phyloP scores from a whole-genome alignment of 2,329 filamentous ascomycete genomes.

The Colletotrichum cordylinicola region DNA sequence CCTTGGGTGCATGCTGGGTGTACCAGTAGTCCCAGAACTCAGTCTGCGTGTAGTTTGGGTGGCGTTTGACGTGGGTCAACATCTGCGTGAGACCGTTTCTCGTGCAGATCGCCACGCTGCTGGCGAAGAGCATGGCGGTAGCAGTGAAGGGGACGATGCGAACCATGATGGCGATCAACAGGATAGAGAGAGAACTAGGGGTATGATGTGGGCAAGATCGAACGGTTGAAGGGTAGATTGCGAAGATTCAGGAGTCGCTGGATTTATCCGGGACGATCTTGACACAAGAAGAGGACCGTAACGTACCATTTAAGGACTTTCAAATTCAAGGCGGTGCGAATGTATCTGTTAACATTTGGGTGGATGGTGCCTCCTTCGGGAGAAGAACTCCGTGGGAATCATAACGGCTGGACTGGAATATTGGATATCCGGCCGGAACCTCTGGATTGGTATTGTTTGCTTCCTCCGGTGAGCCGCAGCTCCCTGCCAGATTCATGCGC shows the following conservation, averaged over 20 bases:
- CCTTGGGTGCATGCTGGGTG: constrained; percentile 33
- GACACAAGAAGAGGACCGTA: not conserved
- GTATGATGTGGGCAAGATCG: not conserved
- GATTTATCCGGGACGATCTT: not conserved
- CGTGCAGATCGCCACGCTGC: constrained; percentile 36
- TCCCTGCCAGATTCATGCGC: not conserved
- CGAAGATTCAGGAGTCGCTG: not conserved
- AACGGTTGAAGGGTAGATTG: not conserved
- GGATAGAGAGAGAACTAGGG: not conserved
- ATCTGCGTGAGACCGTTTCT: constrained; percentile 31
- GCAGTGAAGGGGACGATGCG: not conserved
- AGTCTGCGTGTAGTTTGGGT: constrained; percentile 26
- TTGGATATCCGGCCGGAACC: not conserved
- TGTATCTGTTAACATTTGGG: not conserved
- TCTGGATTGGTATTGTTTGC: not conserved
- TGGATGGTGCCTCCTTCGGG: not conserved
- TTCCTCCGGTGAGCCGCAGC: not conserved
- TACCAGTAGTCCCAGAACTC: constrained; percentile 36
- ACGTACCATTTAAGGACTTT: not conserved
- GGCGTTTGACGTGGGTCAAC: constrained; percentile 34
- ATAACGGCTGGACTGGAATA: not conserved
- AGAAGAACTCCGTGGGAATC: not conserved
- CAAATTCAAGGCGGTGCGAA: not conserved
- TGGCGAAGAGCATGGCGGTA: not conserved
- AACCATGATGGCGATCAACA: not conserved